Percentiles rank a stretch among this genome's conserved stretches.
Evolutionary conservation across 2,329 filamentous ascomycete genomes (phyloP).

Genomic region (Lithohypha guttulata): DNA sequence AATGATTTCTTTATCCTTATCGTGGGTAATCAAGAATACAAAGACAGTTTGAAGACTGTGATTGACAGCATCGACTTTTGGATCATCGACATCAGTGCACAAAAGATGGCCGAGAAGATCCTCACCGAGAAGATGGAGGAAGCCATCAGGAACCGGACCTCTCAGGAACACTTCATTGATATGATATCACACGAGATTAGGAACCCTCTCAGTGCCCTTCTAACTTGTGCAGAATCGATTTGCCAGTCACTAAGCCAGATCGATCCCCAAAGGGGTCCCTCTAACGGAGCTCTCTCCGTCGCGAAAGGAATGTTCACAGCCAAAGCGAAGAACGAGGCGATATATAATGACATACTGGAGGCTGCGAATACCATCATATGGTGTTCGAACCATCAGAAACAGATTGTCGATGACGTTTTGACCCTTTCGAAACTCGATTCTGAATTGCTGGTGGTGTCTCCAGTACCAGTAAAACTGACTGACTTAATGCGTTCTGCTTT

Average conservation of each 20-base stretch:
- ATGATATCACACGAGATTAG: conserved; percentile 44
- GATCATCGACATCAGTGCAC: conserved; percentile 71
- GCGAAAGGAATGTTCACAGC: not conserved
- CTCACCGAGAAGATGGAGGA: conserved; percentile 68
- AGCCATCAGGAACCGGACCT: conserved; percentile 66
- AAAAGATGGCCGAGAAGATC: conserved; percentile 72
- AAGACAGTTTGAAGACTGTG: not conserved
- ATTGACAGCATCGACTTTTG: conserved; percentile 12
- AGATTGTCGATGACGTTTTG: conserved; percentile 61
- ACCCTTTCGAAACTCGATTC: conserved; percentile 66
- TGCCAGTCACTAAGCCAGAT: conserved; percentile 4
- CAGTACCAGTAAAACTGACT: conserved; percentile 56
- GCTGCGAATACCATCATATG: conserved; percentile 68
- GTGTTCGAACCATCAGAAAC: conserved; percentile 68
- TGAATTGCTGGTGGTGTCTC: conserved; percentile 56
- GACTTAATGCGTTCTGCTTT: conserved; percentile 54
- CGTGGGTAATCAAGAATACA: conserved; percentile 3
- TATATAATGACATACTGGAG: conserved; percentile 51
- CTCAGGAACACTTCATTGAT: conserved; percentile 49
- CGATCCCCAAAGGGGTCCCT: not conserved
- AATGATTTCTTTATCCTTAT: not conserved
- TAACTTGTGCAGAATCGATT: conserved; percentile 59
- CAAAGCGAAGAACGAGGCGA: conserved; percentile 29
- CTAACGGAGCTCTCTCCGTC: not conserved
- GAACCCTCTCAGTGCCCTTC: conserved; percentile 45